Evolutionary conservation across 2,329 filamentous ascomycete genomes (phyloP).

Genomic region (Nigrospora osmanthi): DNA sequence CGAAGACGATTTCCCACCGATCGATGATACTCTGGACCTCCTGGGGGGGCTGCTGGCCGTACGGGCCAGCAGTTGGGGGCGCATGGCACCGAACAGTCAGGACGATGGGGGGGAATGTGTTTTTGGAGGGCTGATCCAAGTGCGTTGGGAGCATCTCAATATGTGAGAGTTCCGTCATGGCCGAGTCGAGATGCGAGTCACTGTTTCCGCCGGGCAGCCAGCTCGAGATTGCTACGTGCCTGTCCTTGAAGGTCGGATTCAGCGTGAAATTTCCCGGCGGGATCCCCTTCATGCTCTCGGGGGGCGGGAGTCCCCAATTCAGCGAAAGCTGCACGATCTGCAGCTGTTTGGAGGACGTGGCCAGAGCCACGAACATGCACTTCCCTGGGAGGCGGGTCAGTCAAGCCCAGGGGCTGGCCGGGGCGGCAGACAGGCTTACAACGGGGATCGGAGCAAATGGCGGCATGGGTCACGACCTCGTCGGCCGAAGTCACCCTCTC

Average conservation of each 20-base stretch:
- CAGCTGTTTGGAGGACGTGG: constrained; percentile 64
- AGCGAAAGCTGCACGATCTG: constrained; percentile 67
- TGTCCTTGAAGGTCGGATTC: constrained; percentile 45
- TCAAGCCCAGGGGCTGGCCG: not conserved
- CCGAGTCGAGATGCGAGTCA: constrained; percentile 36
- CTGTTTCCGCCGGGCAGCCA: constrained; percentile 43
- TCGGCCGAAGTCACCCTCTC: constrained; percentile 66
- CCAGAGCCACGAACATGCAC: constrained; percentile 56
- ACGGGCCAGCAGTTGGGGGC: constrained; percentile 44
- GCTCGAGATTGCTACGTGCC: constrained; percentile 47
- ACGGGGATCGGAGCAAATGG: constrained; percentile 61
- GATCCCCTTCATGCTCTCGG: constrained; percentile 42
- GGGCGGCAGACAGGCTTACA: constrained; percentile 37
- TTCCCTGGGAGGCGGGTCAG: constrained; percentile 16
- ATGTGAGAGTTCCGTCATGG: constrained; percentile 60
- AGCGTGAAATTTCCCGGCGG: constrained; percentile 36
- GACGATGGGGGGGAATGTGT: constrained; percentile 52
- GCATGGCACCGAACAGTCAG: constrained; percentile 64
- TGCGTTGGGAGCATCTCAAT: constrained; percentile 65
- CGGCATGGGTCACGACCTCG: constrained; percentile 73
- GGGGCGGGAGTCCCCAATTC: constrained; percentile 60
- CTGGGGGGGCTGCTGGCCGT: constrained; percentile 40
- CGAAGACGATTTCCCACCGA: constrained; percentile 71
- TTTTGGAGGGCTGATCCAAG: constrained; percentile 50
- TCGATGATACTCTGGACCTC: constrained; percentile 68